Evolutionary conservation across 768 basidiomycete genomes (phyloP).

Genomic region (Mycena pura): DNA sequence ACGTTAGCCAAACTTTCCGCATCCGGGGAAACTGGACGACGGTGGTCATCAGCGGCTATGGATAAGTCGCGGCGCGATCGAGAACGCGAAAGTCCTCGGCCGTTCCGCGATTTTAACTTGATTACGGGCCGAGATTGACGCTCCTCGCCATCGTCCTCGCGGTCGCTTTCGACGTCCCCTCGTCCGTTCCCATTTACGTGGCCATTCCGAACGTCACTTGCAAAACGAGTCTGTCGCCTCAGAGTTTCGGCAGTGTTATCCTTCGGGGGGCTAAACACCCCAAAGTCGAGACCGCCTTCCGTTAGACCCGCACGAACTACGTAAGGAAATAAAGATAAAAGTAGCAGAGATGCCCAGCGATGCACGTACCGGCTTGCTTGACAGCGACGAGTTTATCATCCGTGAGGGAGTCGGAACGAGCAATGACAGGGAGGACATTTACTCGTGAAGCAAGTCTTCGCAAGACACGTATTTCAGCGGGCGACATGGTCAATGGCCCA

Average conservation of each 20-base stretch:
- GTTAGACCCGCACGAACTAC: constrained; percentile 68
- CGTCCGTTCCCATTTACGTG: constrained; percentile 29
- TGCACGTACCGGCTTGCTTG: constrained; percentile 62
- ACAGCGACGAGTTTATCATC: constrained; percentile 74
- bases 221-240: constrained; percentile 46
- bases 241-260: constrained; percentile 33
- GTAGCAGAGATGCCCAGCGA: not conserved
- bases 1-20: constrained; percentile 76
- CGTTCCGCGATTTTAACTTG: constrained; percentile 66
- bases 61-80: constrained; percentile 76
- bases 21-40: constrained; percentile 65
- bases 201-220: constrained; percentile 35
- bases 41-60: constrained; percentile 61
- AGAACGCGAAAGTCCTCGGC: constrained; percentile 62
- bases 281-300: constrained; percentile 75
- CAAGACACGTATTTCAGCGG: constrained; percentile 81
- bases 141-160: constrained; percentile 56
- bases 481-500: constrained; percentile 68
- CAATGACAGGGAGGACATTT: constrained; percentile 85
- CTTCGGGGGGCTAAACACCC: constrained; percentile 68
- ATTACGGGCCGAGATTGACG: constrained; percentile 77
- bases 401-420: constrained; percentile 82
- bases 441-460: constrained; percentile 73
- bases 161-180: constrained; percentile 40
- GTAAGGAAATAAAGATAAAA: constrained; percentile 11